These are phyloP conservation scores for Begonia fuchsioides DNA, from an alignment of 306 rosid genomes.

Conservation along the genomic window DNA sequence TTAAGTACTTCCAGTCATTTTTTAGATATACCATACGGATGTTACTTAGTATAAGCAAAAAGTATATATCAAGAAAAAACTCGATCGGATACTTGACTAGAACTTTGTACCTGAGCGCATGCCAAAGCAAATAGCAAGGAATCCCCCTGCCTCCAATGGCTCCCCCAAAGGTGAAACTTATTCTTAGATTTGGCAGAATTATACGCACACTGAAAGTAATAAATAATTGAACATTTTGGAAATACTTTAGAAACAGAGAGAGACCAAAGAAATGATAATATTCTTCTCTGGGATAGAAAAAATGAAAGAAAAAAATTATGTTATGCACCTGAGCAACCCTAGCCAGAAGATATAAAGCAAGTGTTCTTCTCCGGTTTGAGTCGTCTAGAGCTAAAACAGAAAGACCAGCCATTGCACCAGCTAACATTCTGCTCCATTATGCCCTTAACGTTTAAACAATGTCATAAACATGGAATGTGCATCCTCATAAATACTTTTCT, in stretches of 20 bases:
- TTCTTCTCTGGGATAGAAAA: neutral
- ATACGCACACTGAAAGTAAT: conserved; percentile 56
- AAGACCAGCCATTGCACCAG: conserved; percentile 92
- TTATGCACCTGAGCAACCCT: conserved; percentile 71
- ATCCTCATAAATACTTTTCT: no score
- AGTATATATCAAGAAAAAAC: neutral
- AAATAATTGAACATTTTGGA: conserved; percentile 8
- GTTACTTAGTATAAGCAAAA: neutral
- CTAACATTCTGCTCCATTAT: conserved; percentile 91
- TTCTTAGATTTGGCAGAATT: conserved; percentile 88
- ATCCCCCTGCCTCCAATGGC: conserved; percentile 96
- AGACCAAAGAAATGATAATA: neutral
- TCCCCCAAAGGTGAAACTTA: conserved; percentile 97
- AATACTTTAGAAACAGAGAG: neutral
- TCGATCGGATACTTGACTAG: neutral
- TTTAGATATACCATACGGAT: no score
- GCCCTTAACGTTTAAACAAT: no score
- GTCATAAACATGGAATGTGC: conserved; percentile 38
- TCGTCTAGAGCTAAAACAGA: conserved; percentile 76
- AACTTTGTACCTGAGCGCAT: conserved; percentile 71
- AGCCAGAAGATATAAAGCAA: conserved; percentile 78
- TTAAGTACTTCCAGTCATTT: no score
- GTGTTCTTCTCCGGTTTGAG: conserved; percentile 75
- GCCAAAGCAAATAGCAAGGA: conserved; percentile 75
- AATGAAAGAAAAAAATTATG: neutral